Percentiles rank a stretch among this genome's conserved stretches.
These are phyloP conservation scores for Entelexis sorbosivorans DNA, from an alignment of 1,139 yeast genomes.

Conservation along the genomic window DNA sequence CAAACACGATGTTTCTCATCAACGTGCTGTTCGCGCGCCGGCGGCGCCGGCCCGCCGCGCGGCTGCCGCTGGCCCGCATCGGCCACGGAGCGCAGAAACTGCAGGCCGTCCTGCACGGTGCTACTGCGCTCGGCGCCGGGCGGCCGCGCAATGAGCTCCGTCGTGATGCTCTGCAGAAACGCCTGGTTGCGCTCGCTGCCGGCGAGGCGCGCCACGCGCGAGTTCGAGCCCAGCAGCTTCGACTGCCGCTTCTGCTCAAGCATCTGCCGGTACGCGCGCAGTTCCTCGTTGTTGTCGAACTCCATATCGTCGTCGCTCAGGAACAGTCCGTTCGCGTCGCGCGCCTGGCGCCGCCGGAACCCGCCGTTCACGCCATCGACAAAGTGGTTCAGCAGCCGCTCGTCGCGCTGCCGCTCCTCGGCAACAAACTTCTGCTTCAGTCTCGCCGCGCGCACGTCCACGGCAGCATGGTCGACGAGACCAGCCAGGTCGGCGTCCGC, in stretches of 20 bases:
- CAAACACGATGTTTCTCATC: no score
- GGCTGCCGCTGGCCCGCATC: not conserved
- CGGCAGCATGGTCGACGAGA: constrained; percentile 65
- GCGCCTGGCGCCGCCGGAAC: constrained; percentile 45
- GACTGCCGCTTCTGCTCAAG: constrained; percentile 43
- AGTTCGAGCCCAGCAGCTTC: constrained; percentile 42
- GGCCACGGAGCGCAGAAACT: constrained; percentile 13
- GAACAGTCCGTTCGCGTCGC: constrained; percentile 31
- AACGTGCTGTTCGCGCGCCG: no score
- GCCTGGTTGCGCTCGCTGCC: constrained; percentile 29
- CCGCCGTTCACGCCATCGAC: constrained; percentile 77
- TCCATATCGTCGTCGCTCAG: constrained; percentile 34
- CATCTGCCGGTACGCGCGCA: constrained; percentile 28
- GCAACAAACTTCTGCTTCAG: constrained; percentile 52
- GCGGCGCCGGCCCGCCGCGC: no score
- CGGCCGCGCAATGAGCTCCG: constrained; percentile 17
- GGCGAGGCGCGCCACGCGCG: constrained; percentile 40
- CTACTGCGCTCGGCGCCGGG: not conserved
- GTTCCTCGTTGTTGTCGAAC: constrained; percentile 45
- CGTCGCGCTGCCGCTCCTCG: constrained; percentile 59
- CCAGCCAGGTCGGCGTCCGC: constrained; percentile 52
- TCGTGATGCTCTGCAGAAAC: constrained; percentile 21
- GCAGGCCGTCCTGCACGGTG: constrained; percentile 18
- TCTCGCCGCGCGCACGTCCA: constrained; percentile 50
- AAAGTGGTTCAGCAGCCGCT: constrained; percentile 58